Base-by-base conservation (phyloP, 2,329 filamentous ascomycete species). In the Pestalotiopsis sp. region DNA sequence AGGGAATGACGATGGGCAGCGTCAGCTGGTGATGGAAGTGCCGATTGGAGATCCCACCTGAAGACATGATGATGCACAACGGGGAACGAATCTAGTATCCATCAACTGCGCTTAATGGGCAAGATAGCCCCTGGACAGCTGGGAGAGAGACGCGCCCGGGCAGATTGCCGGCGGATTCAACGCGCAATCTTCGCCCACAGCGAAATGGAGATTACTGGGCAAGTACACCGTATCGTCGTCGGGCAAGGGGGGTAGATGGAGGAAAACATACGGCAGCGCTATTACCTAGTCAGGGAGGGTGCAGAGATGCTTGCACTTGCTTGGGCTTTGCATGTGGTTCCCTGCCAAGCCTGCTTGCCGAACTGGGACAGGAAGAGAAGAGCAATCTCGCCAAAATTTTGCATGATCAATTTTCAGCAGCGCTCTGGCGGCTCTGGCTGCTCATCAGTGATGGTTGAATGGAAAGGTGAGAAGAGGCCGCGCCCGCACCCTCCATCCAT, bases 341-440 rank as follows among this genome's bases (percentile, higher is more conserved):
- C 66, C 25, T 68, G 31, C 31, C 31, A 36, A 36, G 31, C 31
- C 5, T 36, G 69, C 68, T 73, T 73, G 66, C 73, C 71, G 68
- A 70, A 71, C 72, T 72, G 67, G 69, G 70, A 25, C 66, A 64
- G 70, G 31, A 52, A 52, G 59, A 64, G 70, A 36, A 38, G 70
- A 72, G 70, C 71, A 76, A 75, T 76, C 71, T 76, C 73, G 73
- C 73, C 73, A 75, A 75, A 36, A 36, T 36, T 36, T 71, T 68
- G 69, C 59, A 67, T 31, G 65, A 60, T 64, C 39, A 65, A 67
- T 63, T 70, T 66, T 52, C 20, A 36, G 31, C 45, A 52, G 45
- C 45, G 17, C 45, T 52, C 31, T 36, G 31, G 31, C 31, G 31
- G 31, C 9, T 36, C 31, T 36, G 31, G 31, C 31, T 9, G 27